These are phyloP conservation scores for Euphrasia confusa DNA, from an alignment of 257 asterid genomes.

Conservation along the genomic window DNA sequence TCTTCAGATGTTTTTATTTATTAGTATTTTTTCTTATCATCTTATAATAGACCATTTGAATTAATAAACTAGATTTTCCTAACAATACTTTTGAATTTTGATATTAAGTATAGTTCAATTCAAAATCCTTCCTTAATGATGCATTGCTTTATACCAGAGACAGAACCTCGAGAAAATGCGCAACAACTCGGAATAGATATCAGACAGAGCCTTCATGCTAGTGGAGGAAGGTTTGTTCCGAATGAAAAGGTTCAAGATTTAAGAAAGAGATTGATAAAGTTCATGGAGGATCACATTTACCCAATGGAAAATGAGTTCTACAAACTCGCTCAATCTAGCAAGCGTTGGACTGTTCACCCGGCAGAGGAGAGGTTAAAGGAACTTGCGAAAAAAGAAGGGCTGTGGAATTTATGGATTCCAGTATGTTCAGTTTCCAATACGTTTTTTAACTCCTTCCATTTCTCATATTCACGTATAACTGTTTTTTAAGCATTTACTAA, in stretches of 20 bases:
- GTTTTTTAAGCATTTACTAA: not conserved
- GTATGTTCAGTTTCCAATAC: constrained; percentile 39
- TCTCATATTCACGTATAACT: not conserved
- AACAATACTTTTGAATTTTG: constrained; percentile 1
- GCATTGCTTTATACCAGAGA: constrained; percentile 30
- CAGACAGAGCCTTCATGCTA: constrained; percentile 26
- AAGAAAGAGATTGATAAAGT: constrained; percentile 56
- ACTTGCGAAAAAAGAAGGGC: constrained; percentile 72
- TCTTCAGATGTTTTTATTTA: not conserved
- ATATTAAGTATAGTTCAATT: constrained; percentile 1
- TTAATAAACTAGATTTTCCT: constrained; percentile 1
- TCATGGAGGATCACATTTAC: constrained; percentile 79
- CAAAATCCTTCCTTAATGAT: constrained; percentile 18
- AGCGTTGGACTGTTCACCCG: constrained; percentile 89
- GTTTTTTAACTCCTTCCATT: constrained; percentile 1
- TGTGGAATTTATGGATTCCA: constrained; percentile 94
- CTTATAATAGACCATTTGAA: no score
- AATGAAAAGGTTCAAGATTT: constrained; percentile 62
- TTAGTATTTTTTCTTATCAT: not conserved
- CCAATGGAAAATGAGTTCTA: constrained; percentile 76
- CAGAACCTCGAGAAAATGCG: constrained; percentile 30
- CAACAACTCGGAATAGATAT: constrained; percentile 33
- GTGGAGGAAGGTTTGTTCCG: constrained; percentile 65
- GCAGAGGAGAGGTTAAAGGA: constrained; percentile 84
- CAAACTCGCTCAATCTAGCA: constrained; percentile 62